These are phyloP conservation scores for Aethionema arabicum DNA, from an alignment of 345 rosid species.

Conservation along the genomic window DNA sequence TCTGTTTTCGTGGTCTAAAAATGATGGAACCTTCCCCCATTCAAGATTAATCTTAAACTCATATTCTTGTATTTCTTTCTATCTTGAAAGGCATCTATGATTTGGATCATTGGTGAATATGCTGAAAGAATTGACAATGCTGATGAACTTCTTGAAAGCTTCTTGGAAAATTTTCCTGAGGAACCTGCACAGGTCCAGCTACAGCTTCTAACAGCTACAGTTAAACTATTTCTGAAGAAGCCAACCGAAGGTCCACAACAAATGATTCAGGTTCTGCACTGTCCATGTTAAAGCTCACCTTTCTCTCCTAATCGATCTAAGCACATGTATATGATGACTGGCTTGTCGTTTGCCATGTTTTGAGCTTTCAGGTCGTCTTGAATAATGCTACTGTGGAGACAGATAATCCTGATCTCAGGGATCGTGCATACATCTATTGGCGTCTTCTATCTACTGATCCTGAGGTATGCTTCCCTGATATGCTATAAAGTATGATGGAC, in stretches of 20 bases:
- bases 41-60: conserved; percentile 49
- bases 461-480: conserved; percentile 53
- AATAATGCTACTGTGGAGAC: conserved; percentile 96
- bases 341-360: conserved; percentile 17
- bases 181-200: conserved; percentile 99
- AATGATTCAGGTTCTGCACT: conserved; percentile 88
- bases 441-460: conserved; percentile 94
- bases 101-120: conserved; percentile 99
- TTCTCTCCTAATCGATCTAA: conserved; percentile 1
- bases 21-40: conserved; percentile 32
- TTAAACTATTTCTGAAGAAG: conserved; percentile 93
- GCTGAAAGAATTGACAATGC: conserved; percentile 99
- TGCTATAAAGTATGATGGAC: conserved; percentile 13
- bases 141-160: conserved; percentile 98
- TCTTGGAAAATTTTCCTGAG: conserved; percentile 97
- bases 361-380: conserved; percentile 68
- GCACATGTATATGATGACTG: conserved; percentile 14
- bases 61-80: conserved; percentile 13
- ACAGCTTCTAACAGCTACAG: conserved; percentile 98
- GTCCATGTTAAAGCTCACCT: neutral
- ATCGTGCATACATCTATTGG: conserved; percentile 97
- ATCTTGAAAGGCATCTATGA: conserved; percentile 86
- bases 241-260: conserved; percentile 99
- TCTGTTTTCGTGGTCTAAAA: conserved; percentile 2
- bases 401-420: conserved; percentile 96